Base-by-base conservation (phyloP, 148 eudicot species). In the Tetragonia tetragonoides region DNA sequence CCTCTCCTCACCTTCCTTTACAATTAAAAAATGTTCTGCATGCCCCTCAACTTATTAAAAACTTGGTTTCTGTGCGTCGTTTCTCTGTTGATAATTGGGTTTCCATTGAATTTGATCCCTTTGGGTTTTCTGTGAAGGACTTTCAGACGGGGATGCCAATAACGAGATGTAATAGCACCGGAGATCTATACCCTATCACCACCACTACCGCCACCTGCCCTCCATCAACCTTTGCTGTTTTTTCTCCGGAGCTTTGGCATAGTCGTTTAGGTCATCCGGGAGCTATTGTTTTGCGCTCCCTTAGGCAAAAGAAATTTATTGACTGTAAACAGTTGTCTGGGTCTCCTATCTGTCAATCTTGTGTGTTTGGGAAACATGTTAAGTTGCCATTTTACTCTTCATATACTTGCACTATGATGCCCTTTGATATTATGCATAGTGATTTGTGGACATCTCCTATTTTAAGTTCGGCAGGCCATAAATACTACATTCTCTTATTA, bases 81-180 rank as follows among this genome's bases (percentile, higher is more conserved):
- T 65, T 65, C 16, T 28, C 68, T 37, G 7, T 15, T 65, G 68
- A 65, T 65, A 24, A 65, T 65, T 2, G 7, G 28, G 68, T 65
- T 9, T 65, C 68, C 4, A 10, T 65, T 65, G 68, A 65, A 37
- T 65, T 65, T 65, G 59, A 53, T 53, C 59, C 59, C 12, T 53
- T 53, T 53, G 59, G 59, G 9, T 53, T 53, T 53, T 53, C 68
- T 65, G 68, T 65, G 41, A 65, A 65, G 68, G 68, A 65, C 16
- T 6, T 65, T 3, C 68, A 24, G 68, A 65, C 68, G 59, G 59
- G 59, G 59, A 53, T 3, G 4, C 15, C 15, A 53, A 53, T 53
- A 53, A 16, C 12, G 59, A 53, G 59, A 16, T 53, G 59, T 53
- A 11, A 53, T 11, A 53, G 59, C 15, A 53, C 17, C 18, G 15